Base-by-base conservation (phyloP, 1,284 basidiomycete genomes). In the Rhodotorula sp. region DNA sequence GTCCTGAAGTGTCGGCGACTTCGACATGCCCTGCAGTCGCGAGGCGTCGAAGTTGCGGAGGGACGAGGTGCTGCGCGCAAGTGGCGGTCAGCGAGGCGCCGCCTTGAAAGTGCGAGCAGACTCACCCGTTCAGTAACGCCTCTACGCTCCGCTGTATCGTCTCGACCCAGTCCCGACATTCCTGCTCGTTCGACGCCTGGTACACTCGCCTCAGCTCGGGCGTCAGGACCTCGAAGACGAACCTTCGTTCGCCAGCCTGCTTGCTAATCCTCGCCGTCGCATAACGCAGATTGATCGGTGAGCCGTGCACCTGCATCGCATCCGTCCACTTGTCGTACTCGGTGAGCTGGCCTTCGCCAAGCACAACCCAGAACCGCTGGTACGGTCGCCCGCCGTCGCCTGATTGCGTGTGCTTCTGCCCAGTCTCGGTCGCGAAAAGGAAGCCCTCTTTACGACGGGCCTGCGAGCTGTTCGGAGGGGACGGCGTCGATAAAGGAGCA, bases 111-210 rank as follows among this genome's bases (percentile, higher is more conserved):
- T 7, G 13, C 20, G 47, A 53, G 4, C 1, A 13, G 5, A 20
- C 73, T 52, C 46, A 75, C 76, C 80, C 83, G 74, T 84, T 84
- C 67, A 84, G 78, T 53, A 83, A 76, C 52, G 82, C 83, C 75
- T 85, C 83, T 64, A 84, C 83, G 31, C 83, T 83, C 62, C 82
- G 82, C 52, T 80, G 79, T 60, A 85, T 83, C 9, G 83, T 81
- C 52, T 81, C 79, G 40, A 84, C 79, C 84, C 84, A 85, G 62
- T 81, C 80, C 59, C 81, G 79, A 79, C 83, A 82, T 58, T 82
- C 81, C 0, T 76, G 69, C 10, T 83, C 81, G 2, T 80, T 81
- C 0, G 81, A 80, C 4, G 84, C 82, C 74, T 85, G 84, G 75
- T 83, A 85, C 72, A 84, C 78, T 40, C 84, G 73, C 28, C 82